Percentiles rank a stretch among this genome's conserved stretches.
Conservation (phyloP, 108 stramenopile species). For the Bacterosira constricta region DNA sequence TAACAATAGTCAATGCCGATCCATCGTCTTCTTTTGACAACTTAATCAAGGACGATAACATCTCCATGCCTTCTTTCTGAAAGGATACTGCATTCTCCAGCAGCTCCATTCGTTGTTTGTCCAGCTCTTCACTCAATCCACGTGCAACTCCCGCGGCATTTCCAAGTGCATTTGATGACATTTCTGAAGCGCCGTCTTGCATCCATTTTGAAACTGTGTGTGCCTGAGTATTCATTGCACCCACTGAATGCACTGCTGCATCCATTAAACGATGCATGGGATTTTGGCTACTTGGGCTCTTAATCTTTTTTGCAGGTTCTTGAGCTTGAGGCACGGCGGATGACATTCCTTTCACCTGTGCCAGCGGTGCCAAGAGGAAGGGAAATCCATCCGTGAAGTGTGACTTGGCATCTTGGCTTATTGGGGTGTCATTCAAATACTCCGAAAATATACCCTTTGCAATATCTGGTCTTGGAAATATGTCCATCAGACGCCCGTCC, state of each 20-base stretch:
- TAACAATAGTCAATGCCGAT: conserved; percentile 21
- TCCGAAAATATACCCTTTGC: conserved; percentile 86
- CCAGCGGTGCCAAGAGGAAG: conserved; percentile 74
- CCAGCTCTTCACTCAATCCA: conserved; percentile 34
- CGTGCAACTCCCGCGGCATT: conserved; percentile 28
- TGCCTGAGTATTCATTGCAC: conserved; percentile 21
- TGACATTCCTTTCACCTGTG: conserved; percentile 71
- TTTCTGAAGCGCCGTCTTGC: conserved; percentile 34
- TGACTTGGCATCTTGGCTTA: conserved; percentile 72
- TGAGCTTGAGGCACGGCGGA: conserved; percentile 24
- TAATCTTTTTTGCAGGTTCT: conserved; percentile 8
- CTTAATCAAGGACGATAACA: conserved; percentile 32
- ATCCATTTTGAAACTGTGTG: conserved; percentile 44
- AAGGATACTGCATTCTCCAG: conserved; percentile 33
- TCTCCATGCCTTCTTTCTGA: conserved; percentile 37
- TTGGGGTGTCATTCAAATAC: conserved; percentile 81
- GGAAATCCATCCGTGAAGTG: conserved; percentile 86
- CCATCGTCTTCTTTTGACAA: conserved; percentile 25
- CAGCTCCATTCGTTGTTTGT: conserved; percentile 34
- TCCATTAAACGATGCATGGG: conserved; percentile 32
- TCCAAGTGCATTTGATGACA: conserved; percentile 30
- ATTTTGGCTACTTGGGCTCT: conserved; percentile 4
- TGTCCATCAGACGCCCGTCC: conserved; percentile 82
- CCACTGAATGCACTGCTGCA: conserved; percentile 32
- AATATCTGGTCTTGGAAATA: conserved; percentile 75